Evolutionary conservation across 1,284 basidiomycete species (phyloP), one percentile per base, ranked within the genome.

Genomic region (Ustilago trichophora): DNA sequence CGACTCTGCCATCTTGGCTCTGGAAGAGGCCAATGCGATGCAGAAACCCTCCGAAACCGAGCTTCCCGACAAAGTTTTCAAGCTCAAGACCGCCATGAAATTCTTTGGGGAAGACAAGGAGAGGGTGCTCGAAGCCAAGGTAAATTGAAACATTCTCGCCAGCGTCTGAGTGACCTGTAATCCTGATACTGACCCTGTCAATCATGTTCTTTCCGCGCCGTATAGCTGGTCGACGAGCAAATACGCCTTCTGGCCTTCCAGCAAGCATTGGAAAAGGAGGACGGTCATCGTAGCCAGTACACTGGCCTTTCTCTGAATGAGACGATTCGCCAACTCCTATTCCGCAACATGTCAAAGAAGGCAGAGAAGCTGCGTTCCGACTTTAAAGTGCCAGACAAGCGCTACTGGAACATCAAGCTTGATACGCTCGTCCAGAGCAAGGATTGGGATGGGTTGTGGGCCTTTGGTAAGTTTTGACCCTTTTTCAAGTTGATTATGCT

Each of bases 71-170:
- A 90, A 88, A 71, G 85, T 93, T 26, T 85, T 86, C 0, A 87
- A 89, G 34, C 87, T 94, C 49, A 90, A 89, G 76, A 86, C 87
- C 2, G 93, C 93, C 0, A 89, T 92, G 72, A 96, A 93, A 79
- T 93, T 91, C 82, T 93, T 97, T 80, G 88, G 88, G 0, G 94
- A 98, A 79, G 93, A 98, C 80, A 94, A 93, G 81, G 93, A 97
- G 71, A 85, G 90, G 4, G 77, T 82, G 0, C 94, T 97, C 75
- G 95, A 98, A 82, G 88, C 93, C 4, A 96, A 91, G 87, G 93
- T 91, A 53, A 31, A 81, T n/a, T n/a, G n/a, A n/a, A n/a, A n/a
- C n/a, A n/a, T n/a, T n/a, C n/a, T n/a, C n/a, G n/a, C n/a, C n/a
- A n/a, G n/a, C n/a, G n/a, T n/a, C n/a, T n/a, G n/a, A n/a, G 27